These are phyloP conservation scores for Hygrophorus pudorinus DNA, from an alignment of 768 basidiomycete species.

Conservation along the genomic window DNA sequence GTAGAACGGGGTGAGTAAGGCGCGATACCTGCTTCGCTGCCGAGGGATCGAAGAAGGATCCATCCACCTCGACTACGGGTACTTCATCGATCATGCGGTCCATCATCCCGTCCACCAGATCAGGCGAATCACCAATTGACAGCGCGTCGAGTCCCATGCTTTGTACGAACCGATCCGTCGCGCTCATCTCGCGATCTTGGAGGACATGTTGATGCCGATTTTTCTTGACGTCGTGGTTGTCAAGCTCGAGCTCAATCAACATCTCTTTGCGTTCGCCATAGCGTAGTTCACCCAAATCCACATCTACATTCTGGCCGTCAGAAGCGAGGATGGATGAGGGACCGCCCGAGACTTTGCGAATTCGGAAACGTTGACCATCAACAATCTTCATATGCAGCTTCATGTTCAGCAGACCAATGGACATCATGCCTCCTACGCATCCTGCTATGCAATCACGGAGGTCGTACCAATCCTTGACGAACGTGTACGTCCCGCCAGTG, in stretches of 20 bases:
- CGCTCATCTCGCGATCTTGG: constrained; percentile 43
- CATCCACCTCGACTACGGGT: constrained; percentile 92
- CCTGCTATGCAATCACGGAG: constrained; percentile 88
- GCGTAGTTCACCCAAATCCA: constrained; percentile 88
- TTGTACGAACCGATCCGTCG: constrained; percentile 84
- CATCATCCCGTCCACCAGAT: constrained; percentile 88
- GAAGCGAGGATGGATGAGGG: constrained; percentile 77
- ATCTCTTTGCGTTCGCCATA: constrained; percentile 98
- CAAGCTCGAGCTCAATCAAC: constrained; percentile 90
- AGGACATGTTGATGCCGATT: constrained; percentile 19
- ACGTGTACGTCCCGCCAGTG: constrained; percentile 94
- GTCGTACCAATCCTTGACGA: constrained; percentile 97
- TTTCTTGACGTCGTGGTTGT: constrained; percentile 55
- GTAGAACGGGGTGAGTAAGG: constrained; percentile 86
- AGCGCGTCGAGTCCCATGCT: constrained; percentile 75
- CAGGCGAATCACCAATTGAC: constrained; percentile 58
- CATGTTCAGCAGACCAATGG: constrained; percentile 86
- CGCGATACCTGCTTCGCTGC: constrained; percentile 77
- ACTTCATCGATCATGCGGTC: constrained; percentile 97
- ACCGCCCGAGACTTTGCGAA: constrained; percentile 90
- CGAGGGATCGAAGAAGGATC: constrained; percentile 88
- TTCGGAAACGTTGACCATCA: constrained; percentile 82
- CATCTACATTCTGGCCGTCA: constrained; percentile 92
- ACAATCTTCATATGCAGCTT: constrained; percentile 93
- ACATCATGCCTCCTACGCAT: constrained; percentile 94